phyloP scores from a whole-genome alignment of 2,329 filamentous ascomycete species.

The Xylariaceae sp. region DNA sequence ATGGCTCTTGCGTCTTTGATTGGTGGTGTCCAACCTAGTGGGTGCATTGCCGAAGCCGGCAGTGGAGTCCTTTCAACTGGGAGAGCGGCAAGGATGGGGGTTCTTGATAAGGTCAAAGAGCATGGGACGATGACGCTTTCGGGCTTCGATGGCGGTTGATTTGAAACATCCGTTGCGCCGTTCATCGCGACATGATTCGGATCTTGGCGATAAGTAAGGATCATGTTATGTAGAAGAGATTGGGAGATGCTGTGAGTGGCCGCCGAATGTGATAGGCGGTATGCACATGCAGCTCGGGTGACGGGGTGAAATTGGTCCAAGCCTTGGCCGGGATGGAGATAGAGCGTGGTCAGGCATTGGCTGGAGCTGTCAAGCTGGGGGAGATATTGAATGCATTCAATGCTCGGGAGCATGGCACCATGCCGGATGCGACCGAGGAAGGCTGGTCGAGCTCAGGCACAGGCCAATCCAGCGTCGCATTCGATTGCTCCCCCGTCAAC shows the following conservation, averaged over 20 bases:
- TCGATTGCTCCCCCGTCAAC: too few species aligned
- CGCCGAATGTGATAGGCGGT: constrained; percentile 12
- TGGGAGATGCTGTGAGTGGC: not conserved
- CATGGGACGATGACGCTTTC: not conserved
- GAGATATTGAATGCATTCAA: constrained; percentile 15
- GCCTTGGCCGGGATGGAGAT: constrained; percentile 19
- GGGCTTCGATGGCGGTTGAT: not conserved
- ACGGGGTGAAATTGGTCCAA: constrained; percentile 6
- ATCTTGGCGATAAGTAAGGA: not conserved
- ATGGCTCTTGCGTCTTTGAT: too few species aligned
- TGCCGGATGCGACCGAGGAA: too few species aligned
- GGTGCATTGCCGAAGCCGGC: constrained; percentile 7
- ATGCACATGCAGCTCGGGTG: constrained; percentile 13
- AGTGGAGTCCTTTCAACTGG: not conserved
- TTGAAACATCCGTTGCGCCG: not conserved
- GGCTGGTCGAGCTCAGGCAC: too few species aligned
- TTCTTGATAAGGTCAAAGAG: not conserved
- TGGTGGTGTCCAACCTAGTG: constrained; percentile 1
- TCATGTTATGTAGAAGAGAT: not conserved
- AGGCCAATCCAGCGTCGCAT: too few species aligned
- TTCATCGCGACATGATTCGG: not conserved
- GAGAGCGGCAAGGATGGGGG: not conserved
- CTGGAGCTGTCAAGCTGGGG: constrained; percentile 7
- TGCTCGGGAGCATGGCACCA: constrained; percentile 3
- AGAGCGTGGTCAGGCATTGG: too few species aligned